These are phyloP conservation scores for Zymoseptoria ardabiliae DNA, from an alignment of 2,329 filamentous ascomycete species.

Conservation along the genomic window DNA sequence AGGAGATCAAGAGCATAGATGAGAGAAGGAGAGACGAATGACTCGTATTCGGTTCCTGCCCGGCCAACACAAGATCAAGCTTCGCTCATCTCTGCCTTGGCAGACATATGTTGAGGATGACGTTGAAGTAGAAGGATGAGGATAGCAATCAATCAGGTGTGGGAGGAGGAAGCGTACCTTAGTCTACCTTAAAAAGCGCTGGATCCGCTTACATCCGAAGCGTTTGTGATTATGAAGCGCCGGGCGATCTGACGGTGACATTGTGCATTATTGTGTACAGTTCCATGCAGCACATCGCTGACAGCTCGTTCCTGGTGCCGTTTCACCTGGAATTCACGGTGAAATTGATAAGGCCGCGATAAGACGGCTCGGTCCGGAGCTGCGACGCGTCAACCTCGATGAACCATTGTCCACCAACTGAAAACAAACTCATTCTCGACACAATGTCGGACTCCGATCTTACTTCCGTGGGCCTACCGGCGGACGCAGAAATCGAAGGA, in stretches of 20 bases:
- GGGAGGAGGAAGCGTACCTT: background rate
- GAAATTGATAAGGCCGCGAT: background rate
- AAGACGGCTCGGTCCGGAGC: background rate
- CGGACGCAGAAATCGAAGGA: slow-evolving; percentile 33
- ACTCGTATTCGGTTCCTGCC: background rate
- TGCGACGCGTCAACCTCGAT: background rate
- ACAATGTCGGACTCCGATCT: slow-evolving; percentile 23
- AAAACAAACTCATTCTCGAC: background rate
- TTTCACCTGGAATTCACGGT: background rate
- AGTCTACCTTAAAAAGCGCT: too few species aligned
- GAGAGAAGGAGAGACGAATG: background rate
- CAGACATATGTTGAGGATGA: background rate
- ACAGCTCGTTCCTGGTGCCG: background rate
- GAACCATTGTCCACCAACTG: background rate
- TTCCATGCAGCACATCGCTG: too few species aligned
- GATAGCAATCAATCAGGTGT: too few species aligned
- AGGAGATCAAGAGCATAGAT: background rate
- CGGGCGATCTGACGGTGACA: too few species aligned
- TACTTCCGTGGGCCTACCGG: slow-evolving; percentile 22
- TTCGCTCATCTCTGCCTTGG: background rate
- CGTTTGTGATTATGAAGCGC: too few species aligned
- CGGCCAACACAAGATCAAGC: background rate
- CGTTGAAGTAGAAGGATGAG: background rate
- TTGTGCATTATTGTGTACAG: too few species aligned
- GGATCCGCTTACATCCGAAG: too few species aligned